Percentiles rank a stretch among this genome's conserved stretches.
Conservation (phyloP, 2,329 filamentous ascomycete genomes). For the Apiospora kogelbergensis region DNA sequence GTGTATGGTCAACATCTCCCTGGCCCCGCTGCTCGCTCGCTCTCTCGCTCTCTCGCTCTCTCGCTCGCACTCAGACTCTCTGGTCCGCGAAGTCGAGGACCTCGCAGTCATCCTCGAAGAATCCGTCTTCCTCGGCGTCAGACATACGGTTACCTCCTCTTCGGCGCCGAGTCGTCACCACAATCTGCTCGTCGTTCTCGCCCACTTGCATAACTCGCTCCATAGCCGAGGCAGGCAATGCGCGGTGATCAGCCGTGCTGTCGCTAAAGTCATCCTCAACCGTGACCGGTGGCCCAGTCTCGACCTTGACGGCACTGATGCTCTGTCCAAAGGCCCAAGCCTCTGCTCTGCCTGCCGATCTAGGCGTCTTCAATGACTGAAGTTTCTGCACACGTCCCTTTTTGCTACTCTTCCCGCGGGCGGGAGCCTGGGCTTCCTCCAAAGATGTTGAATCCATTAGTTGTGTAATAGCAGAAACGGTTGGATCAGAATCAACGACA, state of each 20-base stretch:
- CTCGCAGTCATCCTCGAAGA: slow-evolving; percentile 92
- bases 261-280: slow-evolving; percentile 54
- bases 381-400: slow-evolving; percentile 24
- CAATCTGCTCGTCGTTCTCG: slow-evolving; percentile 70
- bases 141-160: slow-evolving; percentile 53
- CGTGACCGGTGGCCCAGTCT: slow-evolving; percentile 47
- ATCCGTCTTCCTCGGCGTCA: slow-evolving; percentile 66
- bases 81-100: slow-evolving; percentile 84
- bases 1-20: background rate
- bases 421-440: slow-evolving; percentile 37
- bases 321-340: slow-evolving; percentile 63
- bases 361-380: background rate
- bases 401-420: slow-evolving; percentile 38
- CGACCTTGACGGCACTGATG: slow-evolving; percentile 50
- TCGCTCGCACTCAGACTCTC: slow-evolving; percentile 48
- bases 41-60: no score
- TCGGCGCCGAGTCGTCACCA: slow-evolving; percentile 76
- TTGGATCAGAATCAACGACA: slow-evolving; percentile 21
- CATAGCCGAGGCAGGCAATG: slow-evolving; percentile 63
- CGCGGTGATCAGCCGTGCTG: slow-evolving; percentile 55
- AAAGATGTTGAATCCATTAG: slow-evolving; percentile 42
- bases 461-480: slow-evolving; percentile 37
- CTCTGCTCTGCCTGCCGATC: slow-evolving; percentile 6
- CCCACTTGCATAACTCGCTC: slow-evolving; percentile 61
- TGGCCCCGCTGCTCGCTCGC: background rate